A percentile compares a stretch with the other conserved stretches of the same genome.
These are phyloP conservation scores for Aspergillus taichungensis DNA, from an alignment of 495 filamentous ascomycete species.

Conservation along the genomic window DNA sequence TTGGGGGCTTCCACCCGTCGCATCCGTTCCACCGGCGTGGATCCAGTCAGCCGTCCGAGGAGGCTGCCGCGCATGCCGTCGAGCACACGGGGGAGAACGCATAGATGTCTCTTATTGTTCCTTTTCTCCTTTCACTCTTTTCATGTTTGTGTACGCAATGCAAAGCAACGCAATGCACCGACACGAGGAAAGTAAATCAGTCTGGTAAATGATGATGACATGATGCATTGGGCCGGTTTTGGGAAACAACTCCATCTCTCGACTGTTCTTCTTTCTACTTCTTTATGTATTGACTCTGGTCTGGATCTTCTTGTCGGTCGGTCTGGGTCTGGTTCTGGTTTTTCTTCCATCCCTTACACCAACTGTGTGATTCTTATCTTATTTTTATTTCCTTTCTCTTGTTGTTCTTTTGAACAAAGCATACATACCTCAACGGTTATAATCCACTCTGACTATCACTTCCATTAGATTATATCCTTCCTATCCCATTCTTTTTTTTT, in stretches of 20 bases:
- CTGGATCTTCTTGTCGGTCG: no score
- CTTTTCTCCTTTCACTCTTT: neutral
- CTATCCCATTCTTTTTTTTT: no score
- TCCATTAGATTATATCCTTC: no score
- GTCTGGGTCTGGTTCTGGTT: neutral
- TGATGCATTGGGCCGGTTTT: no score
- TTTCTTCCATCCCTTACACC: neutral
- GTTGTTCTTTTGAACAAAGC: neutral
- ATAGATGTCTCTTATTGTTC: neutral
- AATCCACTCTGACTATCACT: no score
- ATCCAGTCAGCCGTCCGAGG: constrained; percentile 19
- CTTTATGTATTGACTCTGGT: no score
- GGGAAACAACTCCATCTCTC: no score
- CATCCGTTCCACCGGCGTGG: constrained; percentile 37
- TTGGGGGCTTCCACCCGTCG: constrained; percentile 19
- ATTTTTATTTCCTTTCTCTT: neutral
- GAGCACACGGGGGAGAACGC: neutral
- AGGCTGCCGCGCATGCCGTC: neutral
- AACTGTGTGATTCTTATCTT: neutral
- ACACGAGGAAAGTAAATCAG: no score
- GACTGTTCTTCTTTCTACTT: no score
- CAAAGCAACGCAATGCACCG: no score
- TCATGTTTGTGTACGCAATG: neutral
- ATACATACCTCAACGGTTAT: no score
- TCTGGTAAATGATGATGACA: no score